Evolutionary conservation across 495 filamentous ascomycete species (phyloP).

Genomic region (Hypomontagnella monticulosa): DNA sequence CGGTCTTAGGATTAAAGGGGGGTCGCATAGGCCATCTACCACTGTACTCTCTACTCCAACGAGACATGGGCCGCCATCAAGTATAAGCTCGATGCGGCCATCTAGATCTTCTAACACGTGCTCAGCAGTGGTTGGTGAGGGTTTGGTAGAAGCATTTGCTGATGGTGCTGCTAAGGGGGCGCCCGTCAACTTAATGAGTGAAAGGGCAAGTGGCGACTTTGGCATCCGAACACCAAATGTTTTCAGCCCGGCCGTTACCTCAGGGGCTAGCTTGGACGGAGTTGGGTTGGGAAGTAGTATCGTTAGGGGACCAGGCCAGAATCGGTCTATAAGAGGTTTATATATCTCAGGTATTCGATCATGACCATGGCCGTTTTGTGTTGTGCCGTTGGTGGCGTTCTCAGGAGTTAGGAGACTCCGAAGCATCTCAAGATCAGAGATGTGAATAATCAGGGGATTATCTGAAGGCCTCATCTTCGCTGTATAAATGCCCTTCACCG

Average conservation of each 20-base stretch:
- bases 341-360: constrained; percentile 83
- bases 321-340: constrained; percentile 76
- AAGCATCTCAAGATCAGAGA: constrained; percentile 84
- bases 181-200: constrained; percentile 79
- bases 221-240: constrained; percentile 96
- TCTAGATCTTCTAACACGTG: constrained; percentile 89
- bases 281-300: constrained; percentile 84
- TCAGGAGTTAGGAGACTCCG: constrained; percentile 62
- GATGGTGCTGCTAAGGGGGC: constrained; percentile 91
- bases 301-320: constrained; percentile 96
- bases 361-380: constrained; percentile 42
- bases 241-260: constrained; percentile 83
- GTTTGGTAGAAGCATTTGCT: constrained; percentile 92
- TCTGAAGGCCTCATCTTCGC: constrained; percentile 91
- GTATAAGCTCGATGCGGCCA: constrained; percentile 84
- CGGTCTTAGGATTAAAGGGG: constrained; percentile 84
- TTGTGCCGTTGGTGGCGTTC: constrained; percentile 40
- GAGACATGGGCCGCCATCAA: constrained; percentile 85
- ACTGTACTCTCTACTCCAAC: constrained; percentile 98
- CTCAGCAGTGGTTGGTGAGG: constrained; percentile 85
- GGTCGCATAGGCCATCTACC: constrained; percentile 84
- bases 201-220: constrained; percentile 79
- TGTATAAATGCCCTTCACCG: constrained; percentile 91
- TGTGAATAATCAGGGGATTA: constrained; percentile 94
- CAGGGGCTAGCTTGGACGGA: constrained; percentile 75